Evolutionary conservation across 1,284 basidiomycete genomes (phyloP), one percentile per base, ranked within the genome.

Genomic region (Filobasidium uniguttulatum): DNA sequence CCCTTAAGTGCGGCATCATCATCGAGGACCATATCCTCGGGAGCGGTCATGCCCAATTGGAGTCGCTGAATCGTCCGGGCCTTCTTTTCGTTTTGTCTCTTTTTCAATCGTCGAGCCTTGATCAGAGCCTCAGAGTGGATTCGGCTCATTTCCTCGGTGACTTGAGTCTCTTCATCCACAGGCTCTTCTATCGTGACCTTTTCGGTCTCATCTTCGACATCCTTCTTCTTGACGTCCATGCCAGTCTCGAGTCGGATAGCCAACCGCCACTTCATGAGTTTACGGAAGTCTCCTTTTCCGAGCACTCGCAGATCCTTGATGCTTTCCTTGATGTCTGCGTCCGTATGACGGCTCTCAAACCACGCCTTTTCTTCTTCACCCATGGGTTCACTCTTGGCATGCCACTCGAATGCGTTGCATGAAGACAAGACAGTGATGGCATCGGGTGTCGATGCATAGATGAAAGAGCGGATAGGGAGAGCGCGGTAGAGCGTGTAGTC

Each of bases 11-110:
- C 75, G 12, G 77, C 70, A 61, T 93, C 88, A 37, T 73, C 74
- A 55, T 60, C 60, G 60, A 84, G 81, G 60, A 97, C 90, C 60
- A 97, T 72, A 66, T 91, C 94, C 56, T 96, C 90, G 56, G 98
- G 94, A 7, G 89, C 89, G 6, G 85, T 89, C 94, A 99, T 99
- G 63, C 88, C 83, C 41, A 98, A 77, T 67, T 98, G 94, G 78
- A 98, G 85, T 55, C 91, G 85, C 66, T 90, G 87, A 40, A 97
- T 82, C 5, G 87, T 87, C 56, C 82, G 80, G 30, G 80, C 75
- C 68, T 85, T 87, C 60, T 85, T 74, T 71, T 98, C 94, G 70
- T 98, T 98, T 7, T 82, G 81, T 34, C 80, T 78, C 54, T 89
- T 80, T 52, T 86, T 78, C 62, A 91, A 85, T 15, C 90, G 81